Percentiles rank a stretch among this genome's conserved stretches.
These are phyloP conservation scores for Metschnikowia vanudenii DNA, from an alignment of 805 yeast species.

Conservation along the genomic window DNA sequence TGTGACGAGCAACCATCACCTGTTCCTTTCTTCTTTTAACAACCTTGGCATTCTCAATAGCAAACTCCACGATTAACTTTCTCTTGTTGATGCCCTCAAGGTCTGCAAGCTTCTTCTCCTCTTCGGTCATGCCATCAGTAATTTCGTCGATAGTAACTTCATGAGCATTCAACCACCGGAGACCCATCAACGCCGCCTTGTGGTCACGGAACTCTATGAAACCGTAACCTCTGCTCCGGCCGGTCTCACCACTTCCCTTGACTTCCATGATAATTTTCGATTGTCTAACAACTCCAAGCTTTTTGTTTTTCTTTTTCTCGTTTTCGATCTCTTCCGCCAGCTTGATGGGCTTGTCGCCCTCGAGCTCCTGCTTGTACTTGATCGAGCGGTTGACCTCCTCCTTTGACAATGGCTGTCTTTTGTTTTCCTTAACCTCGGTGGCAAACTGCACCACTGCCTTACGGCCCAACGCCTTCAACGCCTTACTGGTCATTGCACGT, in stretches of 20 bases:
- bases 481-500: conserved; percentile 83
- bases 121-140: conserved; percentile 64
- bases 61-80: conserved; percentile 89
- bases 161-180: conserved; percentile 96
- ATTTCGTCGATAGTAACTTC: conserved; percentile 73
- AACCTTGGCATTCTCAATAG: conserved; percentile 92
- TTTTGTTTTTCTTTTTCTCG: conserved; percentile 58
- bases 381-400: conserved; percentile 85
- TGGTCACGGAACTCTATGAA: conserved; percentile 92
- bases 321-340: conserved; percentile 58
- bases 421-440: conserved; percentile 70
- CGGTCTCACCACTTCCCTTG: conserved; percentile 80
- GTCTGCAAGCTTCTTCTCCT: conserved; percentile 56
- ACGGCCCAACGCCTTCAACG: conserved; percentile 88
- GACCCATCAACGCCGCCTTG: conserved; percentile 88
- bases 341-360: conserved; percentile 27
- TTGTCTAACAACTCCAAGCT: conserved; percentile 89
- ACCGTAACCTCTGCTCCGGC: conserved; percentile 96
- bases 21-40: conserved; percentile 85
- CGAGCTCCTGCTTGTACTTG: conserved; percentile 53
- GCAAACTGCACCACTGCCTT: conserved; percentile 95
- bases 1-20: conserved; percentile 39
- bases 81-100: conserved; percentile 60
- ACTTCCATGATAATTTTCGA: conserved; percentile 92
- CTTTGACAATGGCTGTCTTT: conserved; percentile 81